Evolutionary conservation across 768 basidiomycete genomes (phyloP).

Genomic region (Pisolithus orientalis): DNA sequence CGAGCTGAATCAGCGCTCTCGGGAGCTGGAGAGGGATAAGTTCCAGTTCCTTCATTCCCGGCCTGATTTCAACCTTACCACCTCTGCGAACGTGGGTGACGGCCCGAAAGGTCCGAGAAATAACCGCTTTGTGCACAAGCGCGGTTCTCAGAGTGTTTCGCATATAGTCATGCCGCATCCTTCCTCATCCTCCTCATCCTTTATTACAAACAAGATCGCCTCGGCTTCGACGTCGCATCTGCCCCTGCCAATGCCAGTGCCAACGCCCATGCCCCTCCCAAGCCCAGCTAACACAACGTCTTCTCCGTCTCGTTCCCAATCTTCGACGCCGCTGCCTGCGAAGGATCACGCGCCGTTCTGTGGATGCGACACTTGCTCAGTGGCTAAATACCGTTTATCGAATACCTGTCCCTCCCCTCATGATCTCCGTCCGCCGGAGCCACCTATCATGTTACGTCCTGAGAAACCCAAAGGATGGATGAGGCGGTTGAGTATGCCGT

Average conservation of each 20-base stretch:
- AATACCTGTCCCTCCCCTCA: slow-evolving; percentile 22
- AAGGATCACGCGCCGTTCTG: slow-evolving; percentile 56
- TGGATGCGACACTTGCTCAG: slow-evolving; percentile 60
- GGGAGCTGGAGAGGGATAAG: slow-evolving; percentile 55
- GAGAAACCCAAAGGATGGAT: slow-evolving; percentile 72
- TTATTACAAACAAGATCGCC: background rate
- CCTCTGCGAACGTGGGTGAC: slow-evolving; percentile 21
- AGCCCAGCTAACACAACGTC: slow-evolving; percentile 10
- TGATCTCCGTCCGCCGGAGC: slow-evolving; percentile 36
- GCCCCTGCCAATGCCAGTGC: slow-evolving; percentile 5
- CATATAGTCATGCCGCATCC: slow-evolving; percentile 16
- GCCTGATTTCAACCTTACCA: slow-evolving; percentile 11
- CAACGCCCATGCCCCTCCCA: slow-evolving; percentile 4
- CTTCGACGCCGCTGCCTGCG: slow-evolving; percentile 18
- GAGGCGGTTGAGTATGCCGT: slow-evolving; percentile 70
- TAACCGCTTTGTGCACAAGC: slow-evolving; percentile 20
- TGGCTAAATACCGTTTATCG: slow-evolving; percentile 43
- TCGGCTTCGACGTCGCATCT: background rate
- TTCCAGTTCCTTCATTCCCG: slow-evolving; percentile 33
- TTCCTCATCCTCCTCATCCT: slow-evolving; percentile 7
- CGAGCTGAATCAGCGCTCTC: slow-evolving; percentile 46
- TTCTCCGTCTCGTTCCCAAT: slow-evolving; percentile 22
- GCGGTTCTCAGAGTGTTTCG: slow-evolving; percentile 24
- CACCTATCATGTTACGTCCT: slow-evolving; percentile 40
- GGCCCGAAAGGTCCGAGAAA: slow-evolving; percentile 22